Evolutionary conservation across 2,329 filamentous ascomycete genomes (phyloP).

Genomic region (Elsinoe ampelina): DNA sequence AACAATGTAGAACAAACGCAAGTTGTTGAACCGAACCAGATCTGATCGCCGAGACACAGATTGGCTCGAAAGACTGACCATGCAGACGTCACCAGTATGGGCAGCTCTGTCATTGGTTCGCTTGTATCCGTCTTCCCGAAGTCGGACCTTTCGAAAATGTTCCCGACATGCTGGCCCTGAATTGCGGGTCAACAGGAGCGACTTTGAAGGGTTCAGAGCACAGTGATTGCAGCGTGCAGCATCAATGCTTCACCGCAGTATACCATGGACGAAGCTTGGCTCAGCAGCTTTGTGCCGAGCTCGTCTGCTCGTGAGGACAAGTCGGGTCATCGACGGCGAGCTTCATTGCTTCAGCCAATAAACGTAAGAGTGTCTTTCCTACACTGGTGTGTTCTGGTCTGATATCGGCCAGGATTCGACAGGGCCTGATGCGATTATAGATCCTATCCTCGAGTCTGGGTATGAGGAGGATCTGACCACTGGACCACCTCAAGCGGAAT

Average conservation of each 20-base stretch:
- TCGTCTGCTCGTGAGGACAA: slow-evolving; percentile 43
- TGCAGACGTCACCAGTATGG: slow-evolving; percentile 6
- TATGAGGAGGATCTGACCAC: slow-evolving; percentile 48
- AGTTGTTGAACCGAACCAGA: background rate
- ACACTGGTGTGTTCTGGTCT: slow-evolving; percentile 23
- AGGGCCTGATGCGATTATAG: slow-evolving; percentile 45
- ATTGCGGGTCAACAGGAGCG: background rate
- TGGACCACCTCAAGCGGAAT: slow-evolving; percentile 56
- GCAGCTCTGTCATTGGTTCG: slow-evolving; percentile 1
- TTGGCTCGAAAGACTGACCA: slow-evolving; percentile 3
- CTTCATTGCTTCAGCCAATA: slow-evolving; percentile 54
- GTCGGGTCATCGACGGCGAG: slow-evolving; percentile 53
- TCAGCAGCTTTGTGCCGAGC: slow-evolving; percentile 60
- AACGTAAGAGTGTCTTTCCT: slow-evolving; percentile 33
- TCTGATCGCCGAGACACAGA: slow-evolving; percentile 8
- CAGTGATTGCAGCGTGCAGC: background rate
- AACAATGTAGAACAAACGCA: background rate
- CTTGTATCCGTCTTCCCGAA: background rate
- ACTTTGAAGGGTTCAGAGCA: background rate
- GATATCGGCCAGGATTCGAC: slow-evolving; percentile 44
- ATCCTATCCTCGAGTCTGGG: slow-evolving; percentile 48
- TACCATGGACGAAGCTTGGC: slow-evolving; percentile 64
- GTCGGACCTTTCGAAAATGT: background rate
- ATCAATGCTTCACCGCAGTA: background rate
- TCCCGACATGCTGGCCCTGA: background rate